phyloP scores from a whole-genome alignment of 2,329 filamentous ascomycete genomes.

The Annulohypoxylon truncatum region DNA sequence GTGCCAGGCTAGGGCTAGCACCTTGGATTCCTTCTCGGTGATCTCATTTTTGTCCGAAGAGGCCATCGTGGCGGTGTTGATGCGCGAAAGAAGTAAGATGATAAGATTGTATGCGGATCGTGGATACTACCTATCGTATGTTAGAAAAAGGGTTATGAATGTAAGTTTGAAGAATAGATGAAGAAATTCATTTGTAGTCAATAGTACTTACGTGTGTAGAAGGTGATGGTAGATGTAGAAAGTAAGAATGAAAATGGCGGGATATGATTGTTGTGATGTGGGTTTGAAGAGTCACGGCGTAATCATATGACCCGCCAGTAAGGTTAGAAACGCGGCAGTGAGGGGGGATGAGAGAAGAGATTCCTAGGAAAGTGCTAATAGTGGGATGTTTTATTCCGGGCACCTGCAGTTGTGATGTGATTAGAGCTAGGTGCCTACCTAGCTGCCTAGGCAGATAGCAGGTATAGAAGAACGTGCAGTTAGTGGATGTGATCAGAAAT shows the following conservation, averaged over 20 bases:
- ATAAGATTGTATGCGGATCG: neutral
- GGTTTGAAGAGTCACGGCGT: neutral
- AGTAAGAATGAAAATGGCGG: neutral
- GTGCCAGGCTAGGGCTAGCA: slow-evolving; percentile 35
- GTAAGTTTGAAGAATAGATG: neutral
- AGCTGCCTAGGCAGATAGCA: neutral
- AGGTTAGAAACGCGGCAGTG: neutral
- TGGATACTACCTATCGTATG: neutral
- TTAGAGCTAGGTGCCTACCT: neutral
- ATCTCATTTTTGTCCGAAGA: slow-evolving; percentile 29
- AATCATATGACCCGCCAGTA: too few relatives aligned
- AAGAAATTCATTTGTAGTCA: neutral
- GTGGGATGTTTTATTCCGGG: neutral
- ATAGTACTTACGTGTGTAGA: neutral
- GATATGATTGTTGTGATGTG: neutral
- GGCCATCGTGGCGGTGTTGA: slow-evolving; percentile 18
- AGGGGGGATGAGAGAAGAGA: neutral
- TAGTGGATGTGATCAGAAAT: neutral
- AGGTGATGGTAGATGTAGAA: neutral
- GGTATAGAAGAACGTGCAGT: neutral
- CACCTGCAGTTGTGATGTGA: neutral
- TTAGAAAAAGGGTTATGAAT: neutral
- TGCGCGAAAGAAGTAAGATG: neutral
- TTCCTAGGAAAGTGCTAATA: neutral
- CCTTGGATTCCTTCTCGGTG: slow-evolving; percentile 35